Percentiles rank a stretch among this genome's conserved stretches.
These are phyloP conservation scores for Diaporthe velutina DNA, from an alignment of 2,329 filamentous ascomycete genomes.

Conservation along the genomic window DNA sequence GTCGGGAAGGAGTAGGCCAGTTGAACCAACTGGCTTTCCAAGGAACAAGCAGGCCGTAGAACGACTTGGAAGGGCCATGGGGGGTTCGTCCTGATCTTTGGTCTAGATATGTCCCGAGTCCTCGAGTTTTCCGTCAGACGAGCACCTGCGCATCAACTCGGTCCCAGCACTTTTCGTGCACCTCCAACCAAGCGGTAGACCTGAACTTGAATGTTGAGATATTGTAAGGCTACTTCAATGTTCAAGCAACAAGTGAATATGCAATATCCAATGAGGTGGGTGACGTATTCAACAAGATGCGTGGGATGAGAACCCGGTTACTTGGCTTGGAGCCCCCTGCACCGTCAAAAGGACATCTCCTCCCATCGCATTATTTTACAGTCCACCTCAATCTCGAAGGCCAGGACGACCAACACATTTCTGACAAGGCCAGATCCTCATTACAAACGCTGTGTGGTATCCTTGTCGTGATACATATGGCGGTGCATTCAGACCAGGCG, in stretches of 20 bases:
- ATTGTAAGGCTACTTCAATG: too few relatives aligned
- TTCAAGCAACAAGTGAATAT: not conserved
- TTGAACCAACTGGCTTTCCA: not conserved
- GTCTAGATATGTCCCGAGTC: not conserved
- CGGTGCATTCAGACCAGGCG: not conserved
- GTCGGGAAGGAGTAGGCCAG: not conserved
- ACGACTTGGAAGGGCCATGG: not conserved
- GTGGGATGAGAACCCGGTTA: not conserved
- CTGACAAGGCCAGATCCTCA: not conserved
- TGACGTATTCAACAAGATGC: not conserved
- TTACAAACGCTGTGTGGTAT: not conserved
- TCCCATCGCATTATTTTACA: not conserved
- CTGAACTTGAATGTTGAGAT: not conserved
- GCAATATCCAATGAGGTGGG: not conserved
- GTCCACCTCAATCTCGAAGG: not conserved
- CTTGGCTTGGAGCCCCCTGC: not conserved
- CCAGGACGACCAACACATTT: not conserved
- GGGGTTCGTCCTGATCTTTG: not conserved
- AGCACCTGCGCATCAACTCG: not conserved
- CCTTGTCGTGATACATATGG: not conserved
- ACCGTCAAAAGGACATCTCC: not conserved
- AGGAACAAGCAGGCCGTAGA: not conserved
- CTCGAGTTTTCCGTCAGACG: not conserved
- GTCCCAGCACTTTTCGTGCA: not conserved
- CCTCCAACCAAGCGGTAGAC: too few relatives aligned